Conservation (phyloP, 495 filamentous ascomycete species). For the Podospora fimiseda region DNA sequence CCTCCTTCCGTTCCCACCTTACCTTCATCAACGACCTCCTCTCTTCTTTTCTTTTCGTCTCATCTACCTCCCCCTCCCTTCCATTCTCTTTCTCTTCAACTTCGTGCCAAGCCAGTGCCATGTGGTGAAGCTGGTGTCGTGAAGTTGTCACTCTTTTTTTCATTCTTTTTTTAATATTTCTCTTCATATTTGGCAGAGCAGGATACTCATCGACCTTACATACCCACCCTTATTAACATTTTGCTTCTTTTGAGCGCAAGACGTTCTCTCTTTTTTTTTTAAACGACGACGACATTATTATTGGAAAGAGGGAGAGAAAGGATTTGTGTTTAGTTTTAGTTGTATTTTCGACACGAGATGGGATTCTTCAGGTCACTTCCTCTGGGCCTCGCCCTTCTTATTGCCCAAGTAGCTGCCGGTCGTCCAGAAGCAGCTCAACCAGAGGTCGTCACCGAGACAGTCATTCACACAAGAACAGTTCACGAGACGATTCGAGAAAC, state of each 20-base stretch:
- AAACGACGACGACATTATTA: background rate
- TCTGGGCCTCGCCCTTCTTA: background rate
- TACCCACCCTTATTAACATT: background rate
- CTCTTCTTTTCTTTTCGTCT: background rate
- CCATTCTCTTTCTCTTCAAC: slow-evolving; percentile 2
- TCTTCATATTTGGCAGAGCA: slow-evolving; percentile 1
- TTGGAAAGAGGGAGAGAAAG: background rate
- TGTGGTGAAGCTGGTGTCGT: slow-evolving; percentile 4
- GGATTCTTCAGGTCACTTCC: slow-evolving; percentile 1
- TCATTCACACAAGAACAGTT: slow-evolving; percentile 2
- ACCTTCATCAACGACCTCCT: background rate
- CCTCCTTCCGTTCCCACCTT: background rate
- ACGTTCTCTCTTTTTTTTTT: background rate
- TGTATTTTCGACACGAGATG: background rate
- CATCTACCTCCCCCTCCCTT: background rate
- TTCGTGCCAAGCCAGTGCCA: slow-evolving; percentile 1
- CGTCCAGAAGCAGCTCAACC: background rate
- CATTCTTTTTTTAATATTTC: background rate
- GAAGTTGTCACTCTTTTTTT: slow-evolving; percentile 1
- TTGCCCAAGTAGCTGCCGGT: background rate
- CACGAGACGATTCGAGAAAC: slow-evolving; percentile 1
- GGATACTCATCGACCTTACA: slow-evolving; percentile 2
- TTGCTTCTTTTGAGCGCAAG: slow-evolving; percentile 2
- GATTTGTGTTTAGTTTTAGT: background rate
- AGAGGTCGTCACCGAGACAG: background rate